phyloP scores from a whole-genome alignment of 2,329 filamentous ascomycete species.

The Apiospora sp. region DNA sequence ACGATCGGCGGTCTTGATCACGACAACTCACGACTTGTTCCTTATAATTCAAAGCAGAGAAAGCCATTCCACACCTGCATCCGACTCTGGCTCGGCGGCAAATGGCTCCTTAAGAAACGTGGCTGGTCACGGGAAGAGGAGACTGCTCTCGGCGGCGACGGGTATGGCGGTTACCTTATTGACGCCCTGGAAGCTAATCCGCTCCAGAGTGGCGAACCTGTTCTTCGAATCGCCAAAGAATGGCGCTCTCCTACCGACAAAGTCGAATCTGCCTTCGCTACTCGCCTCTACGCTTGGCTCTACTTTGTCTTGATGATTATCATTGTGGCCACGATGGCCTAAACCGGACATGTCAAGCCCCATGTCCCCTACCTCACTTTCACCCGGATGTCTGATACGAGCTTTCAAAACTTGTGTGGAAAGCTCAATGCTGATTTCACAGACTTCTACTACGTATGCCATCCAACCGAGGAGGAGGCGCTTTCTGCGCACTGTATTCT shows the following conservation, averaged over 20 bases:
- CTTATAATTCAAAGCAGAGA: conserved; percentile 54
- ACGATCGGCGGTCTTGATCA: conserved; percentile 53
- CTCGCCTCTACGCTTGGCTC: conserved; percentile 1
- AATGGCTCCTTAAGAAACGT: conserved; percentile 51
- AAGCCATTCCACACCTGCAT: conserved; percentile 57
- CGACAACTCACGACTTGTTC: conserved; percentile 56
- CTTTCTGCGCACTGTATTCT: neutral
- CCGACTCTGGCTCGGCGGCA: conserved; percentile 51
- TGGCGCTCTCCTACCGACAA: neutral
- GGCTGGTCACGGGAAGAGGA: conserved; percentile 51
- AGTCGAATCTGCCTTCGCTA: neutral
- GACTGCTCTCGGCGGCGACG: conserved; percentile 51
- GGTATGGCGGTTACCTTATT: conserved; percentile 50
- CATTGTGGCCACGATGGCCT: conserved; percentile 11
- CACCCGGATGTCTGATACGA: neutral
- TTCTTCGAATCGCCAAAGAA: neutral
- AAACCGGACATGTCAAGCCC: neutral
- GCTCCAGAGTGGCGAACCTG: neutral
- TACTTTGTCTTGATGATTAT: neutral
- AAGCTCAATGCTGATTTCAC: conserved; percentile 13
- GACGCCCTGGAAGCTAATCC: conserved; percentile 34
- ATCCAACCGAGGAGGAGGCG: neutral
- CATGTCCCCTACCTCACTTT: neutral
- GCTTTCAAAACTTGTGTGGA: conserved; percentile 16
- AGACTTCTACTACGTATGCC: conserved; percentile 5